A percentile compares a stretch with the other conserved stretches of the same genome.
Conservation (phyloP, 306 rosid species). For the Abrus precatorius region DNA sequence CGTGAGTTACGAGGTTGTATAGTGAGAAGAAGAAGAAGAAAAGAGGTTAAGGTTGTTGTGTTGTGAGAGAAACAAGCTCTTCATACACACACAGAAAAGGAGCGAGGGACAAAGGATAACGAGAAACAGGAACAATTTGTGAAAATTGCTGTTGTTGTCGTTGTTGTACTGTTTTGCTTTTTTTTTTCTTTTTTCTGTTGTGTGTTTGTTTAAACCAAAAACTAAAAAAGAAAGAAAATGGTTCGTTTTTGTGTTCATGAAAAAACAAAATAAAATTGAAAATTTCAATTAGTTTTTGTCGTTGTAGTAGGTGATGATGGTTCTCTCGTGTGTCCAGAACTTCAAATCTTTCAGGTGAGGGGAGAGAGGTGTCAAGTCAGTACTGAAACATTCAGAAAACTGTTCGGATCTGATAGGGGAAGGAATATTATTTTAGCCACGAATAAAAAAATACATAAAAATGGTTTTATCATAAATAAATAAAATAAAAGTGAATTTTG, state of each 20-base stretch:
- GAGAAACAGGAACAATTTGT: conserved; percentile 30
- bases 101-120: conserved; percentile 41
- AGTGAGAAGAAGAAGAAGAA: conserved; percentile 43
- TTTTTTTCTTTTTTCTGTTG: neutral
- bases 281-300: conserved; percentile 32
- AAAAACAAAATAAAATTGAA: conserved; percentile 7
- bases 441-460: neutral
- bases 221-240: neutral
- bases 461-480: neutral
- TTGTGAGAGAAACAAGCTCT: conserved; percentile 56
- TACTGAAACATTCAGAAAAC: conserved; percentile 51
- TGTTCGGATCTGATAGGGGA: conserved; percentile 59
- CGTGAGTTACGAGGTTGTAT: conserved; percentile 58
- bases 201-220: neutral
- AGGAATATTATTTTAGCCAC: conserved; percentile 40
- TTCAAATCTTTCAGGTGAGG: conserved; percentile 54
- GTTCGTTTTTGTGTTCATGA: neutral
- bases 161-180: conserved; percentile 13
- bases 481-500: neutral
- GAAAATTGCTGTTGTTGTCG: conserved; percentile 34
- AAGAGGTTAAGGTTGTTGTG: conserved; percentile 52
- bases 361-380: conserved; percentile 53
- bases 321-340: conserved; percentile 21
- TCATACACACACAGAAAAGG: neutral
- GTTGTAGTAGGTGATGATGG: conserved; percentile 44